A percentile compares a stretch with the other conserved stretches of the same genome.
These are phyloP conservation scores for Phytophthora meadii DNA, from an alignment of 352 stramenopile genomes.

Conservation along the genomic window DNA sequence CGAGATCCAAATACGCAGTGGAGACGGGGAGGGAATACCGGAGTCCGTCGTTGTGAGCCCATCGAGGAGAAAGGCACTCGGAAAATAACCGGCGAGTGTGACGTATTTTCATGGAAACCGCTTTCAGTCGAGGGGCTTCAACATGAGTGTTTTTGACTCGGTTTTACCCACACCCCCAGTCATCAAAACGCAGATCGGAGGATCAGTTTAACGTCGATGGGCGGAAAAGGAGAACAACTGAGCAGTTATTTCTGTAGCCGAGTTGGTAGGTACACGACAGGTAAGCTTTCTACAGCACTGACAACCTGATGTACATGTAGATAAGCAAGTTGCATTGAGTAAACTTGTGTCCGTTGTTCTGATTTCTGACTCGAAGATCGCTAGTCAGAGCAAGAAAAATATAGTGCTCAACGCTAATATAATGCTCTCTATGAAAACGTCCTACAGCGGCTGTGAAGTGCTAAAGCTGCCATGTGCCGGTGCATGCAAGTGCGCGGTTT, in stretches of 20 bases:
- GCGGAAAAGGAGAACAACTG: no score
- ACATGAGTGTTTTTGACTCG: conserved; percentile 1
- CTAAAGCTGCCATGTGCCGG: conserved; percentile 2
- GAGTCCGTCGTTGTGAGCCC: background rate
- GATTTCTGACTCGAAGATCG: conserved; percentile 16
- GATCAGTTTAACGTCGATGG: conserved; percentile 18
- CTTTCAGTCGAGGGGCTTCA: conserved; percentile 14
- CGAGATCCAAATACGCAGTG: conserved; percentile 23
- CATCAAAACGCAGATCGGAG: conserved; percentile 24
- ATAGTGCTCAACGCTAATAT: conserved; percentile 3
- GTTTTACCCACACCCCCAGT: conserved; percentile 6
- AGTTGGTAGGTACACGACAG: background rate
- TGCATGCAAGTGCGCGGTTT: conserved; percentile 19
- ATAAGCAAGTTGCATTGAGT: conserved; percentile 11
- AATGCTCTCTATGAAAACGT: background rate
- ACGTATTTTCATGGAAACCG: conserved; percentile 29
- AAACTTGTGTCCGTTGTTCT: conserved; percentile 1
- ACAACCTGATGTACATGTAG: background rate
- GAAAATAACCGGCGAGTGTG: conserved; percentile 31
- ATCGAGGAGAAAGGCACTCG: conserved; percentile 12
- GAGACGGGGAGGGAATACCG: conserved; percentile 9
- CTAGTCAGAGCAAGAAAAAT: background rate
- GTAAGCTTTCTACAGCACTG: no score
- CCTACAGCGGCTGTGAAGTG: background rate
- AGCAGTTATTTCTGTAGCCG: background rate